Percentiles rank a stretch among this genome's conserved stretches.
phyloP scores from a whole-genome alignment of 2,329 filamentous ascomycete species.

The Aureobasidium vineae region DNA sequence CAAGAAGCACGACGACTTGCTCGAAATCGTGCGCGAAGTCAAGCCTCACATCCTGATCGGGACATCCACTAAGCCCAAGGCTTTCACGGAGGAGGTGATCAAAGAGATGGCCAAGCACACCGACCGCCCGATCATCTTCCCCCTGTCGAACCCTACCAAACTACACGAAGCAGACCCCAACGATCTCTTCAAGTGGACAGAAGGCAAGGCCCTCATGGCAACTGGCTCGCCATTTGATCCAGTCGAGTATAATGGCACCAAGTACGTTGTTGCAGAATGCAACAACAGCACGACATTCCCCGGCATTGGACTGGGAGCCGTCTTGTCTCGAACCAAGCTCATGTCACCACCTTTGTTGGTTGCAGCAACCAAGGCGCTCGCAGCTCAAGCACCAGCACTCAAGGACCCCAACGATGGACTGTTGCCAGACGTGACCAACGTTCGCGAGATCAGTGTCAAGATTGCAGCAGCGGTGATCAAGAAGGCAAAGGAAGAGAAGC shows the following conservation, averaged over 20 bases:
- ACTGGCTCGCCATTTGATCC: conserved; percentile 81
- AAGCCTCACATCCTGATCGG: conserved; percentile 81
- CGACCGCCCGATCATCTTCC: conserved; percentile 79
- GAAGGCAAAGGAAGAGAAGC: conserved; percentile 65
- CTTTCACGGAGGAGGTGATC: conserved; percentile 73
- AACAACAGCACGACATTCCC: conserved; percentile 88
- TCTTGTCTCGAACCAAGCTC: conserved; percentile 65
- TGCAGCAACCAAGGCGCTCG: conserved; percentile 71
- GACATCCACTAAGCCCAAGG: conserved; percentile 72
- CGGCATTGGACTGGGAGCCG: conserved; percentile 75
- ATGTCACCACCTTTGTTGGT: conserved; percentile 79
- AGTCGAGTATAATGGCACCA: conserved; percentile 58
- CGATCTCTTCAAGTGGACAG: conserved; percentile 75
- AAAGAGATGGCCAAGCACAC: conserved; percentile 72
- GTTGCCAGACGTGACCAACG: conserved; percentile 71
- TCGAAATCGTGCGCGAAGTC: conserved; percentile 66
- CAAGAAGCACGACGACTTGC: conserved; percentile 57
- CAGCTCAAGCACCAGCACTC: conserved; percentile 68
- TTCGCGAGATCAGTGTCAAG: conserved; percentile 71
- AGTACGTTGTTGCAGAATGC: conserved; percentile 70
- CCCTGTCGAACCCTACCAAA: conserved; percentile 79
- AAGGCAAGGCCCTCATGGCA: conserved; percentile 73
- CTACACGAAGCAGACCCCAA: conserved; percentile 78
- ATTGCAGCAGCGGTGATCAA: conserved; percentile 75
- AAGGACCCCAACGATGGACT: conserved; percentile 63